Base-by-base conservation (phyloP, 2,329 filamentous ascomycete species). In the Pseudopithomyces maydicus region DNA sequence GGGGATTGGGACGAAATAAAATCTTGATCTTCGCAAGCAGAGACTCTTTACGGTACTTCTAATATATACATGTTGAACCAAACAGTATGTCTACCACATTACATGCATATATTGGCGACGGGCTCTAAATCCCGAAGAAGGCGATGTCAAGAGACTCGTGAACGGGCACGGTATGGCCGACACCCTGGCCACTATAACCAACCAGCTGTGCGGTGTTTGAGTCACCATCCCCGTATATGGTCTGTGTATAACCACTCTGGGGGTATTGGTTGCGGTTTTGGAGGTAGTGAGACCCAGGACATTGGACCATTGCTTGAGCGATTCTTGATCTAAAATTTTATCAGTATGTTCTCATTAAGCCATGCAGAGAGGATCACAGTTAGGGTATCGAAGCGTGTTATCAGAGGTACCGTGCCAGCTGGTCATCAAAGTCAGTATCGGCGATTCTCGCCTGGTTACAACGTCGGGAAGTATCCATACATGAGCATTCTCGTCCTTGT, bases 261-360 rank as follows among this genome's bases (percentile, higher is more conserved):
- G 71, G 1, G 56, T 65, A 41, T 71, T 69, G 22, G 65, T 60
- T 2, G 44, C 44, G 17, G 65, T 67, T 41, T 48, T 57, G 2
- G 57, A 45, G n/a, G 58, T 61, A 0, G 54, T 49, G 7, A 70
- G 60, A 4, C 61, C 65, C 32, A 65, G 58, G 7, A 72, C 42
- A 3, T 65, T 64, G 11, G 62, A 65, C 71, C 71, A 74, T 42
- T 73, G 52, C 61, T 71, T 71, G 41, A 74, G 50, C 44, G 64
- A 56, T 56, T 72, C 71, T 8, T 45, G 57, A 52, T 64, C 59
- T 62, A 22, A 15, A n/a, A 32, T 23, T 15, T 20, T 1, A 19
- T n/a, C 19, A 26, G 36, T 60, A 2, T 55, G 44, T 38, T 41
- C 3, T 6, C 23, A 44, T 19, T 14, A 6, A n/a, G n/a, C 15